Evolutionary conservation across 208 protist genomes (phyloP), one percentile per base, ranked within the genome.

Genomic region (Crithidia expoeki): DNA sequence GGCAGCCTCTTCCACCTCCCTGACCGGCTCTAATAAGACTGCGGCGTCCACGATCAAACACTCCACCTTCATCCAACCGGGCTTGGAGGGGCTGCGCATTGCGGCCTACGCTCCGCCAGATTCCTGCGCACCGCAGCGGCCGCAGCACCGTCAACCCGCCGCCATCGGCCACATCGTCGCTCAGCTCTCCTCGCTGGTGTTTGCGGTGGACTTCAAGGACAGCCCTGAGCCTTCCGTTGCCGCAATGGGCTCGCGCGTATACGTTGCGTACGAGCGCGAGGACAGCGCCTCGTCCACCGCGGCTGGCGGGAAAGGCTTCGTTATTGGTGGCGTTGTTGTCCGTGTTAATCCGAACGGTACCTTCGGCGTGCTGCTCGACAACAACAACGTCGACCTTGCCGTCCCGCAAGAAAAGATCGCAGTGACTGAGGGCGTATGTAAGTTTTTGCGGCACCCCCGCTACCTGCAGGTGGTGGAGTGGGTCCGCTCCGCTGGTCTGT

Each of bases 331-430:
- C 44, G 74, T 93, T 14, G 83, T 96, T 16, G 79, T 90, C 10
- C 83, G 86, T 23, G 81, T 93, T 4, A 93, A 94, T 69, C 74
- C 76, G 5, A 93, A 94, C 68, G 91, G 86, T 14, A 96, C 88
- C 28, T 89, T 91, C 44, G 85, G 76, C 14, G 88, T 96, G 25
- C 69, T 94, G 50, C 78, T 96, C 14, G 91, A 96, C 63, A 88
- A 94, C 76, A 84, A 92, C 72, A 82, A 78, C 33, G 76, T 93
- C 49, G 91, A 96, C 55, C 79, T 90, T 21, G 87, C 85, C 17
- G 91, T 96, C 4, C 88, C 91, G 32, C 88, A 84, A 21, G 91
- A 92, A 27, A 84, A 80, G 72, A 88, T 93, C 33, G 79, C 74
- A 10, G 63, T 92, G 25, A 84, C 75, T 38, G 84, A 88, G 72